Conservation (phyloP, 805 yeast genomes). For the Zygosaccharomyces pseudorouxii region DNA sequence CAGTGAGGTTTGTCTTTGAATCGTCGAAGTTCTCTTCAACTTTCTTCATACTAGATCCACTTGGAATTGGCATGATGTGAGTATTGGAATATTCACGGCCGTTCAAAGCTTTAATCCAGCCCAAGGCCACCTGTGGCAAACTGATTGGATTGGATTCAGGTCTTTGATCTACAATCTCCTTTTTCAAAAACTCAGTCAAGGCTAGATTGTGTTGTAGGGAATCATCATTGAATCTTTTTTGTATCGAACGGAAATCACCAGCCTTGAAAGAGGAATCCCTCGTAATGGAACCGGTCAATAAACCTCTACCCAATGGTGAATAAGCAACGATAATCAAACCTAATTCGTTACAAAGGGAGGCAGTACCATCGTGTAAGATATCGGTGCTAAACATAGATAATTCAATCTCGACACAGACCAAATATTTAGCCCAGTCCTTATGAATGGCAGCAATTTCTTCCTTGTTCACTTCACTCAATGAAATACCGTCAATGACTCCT, state of each 20-base stretch:
- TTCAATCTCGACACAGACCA: constrained; percentile 74
- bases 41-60: constrained; percentile 57
- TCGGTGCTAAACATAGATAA: constrained; percentile 67
- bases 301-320: constrained; percentile 79
- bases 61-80: constrained; percentile 72
- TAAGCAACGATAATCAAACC: constrained; percentile 70
- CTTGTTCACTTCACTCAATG: constrained; percentile 69
- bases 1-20: constrained; percentile 41
- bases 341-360: constrained; percentile 51
- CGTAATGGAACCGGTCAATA: constrained; percentile 59
- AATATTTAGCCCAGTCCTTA: constrained; percentile 44
- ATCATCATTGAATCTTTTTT: constrained; percentile 57
- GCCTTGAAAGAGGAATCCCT: constrained; percentile 16
- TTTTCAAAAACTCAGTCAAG: constrained; percentile 46
- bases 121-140: constrained; percentile 64
- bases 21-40: constrained; percentile 55
- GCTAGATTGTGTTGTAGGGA: constrained; percentile 49
- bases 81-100: constrained; percentile 40
- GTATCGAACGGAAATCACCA: constrained; percentile 52
- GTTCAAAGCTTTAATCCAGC: constrained; percentile 52
- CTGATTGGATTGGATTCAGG: constrained; percentile 47
- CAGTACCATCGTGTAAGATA: constrained; percentile 56
- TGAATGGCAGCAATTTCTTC: constrained; percentile 57
- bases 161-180: constrained; percentile 42
- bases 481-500: constrained; percentile 65